Conservation (phyloP, 164 flowering plant genomes). For the Euptelea pleiosperma region DNA sequence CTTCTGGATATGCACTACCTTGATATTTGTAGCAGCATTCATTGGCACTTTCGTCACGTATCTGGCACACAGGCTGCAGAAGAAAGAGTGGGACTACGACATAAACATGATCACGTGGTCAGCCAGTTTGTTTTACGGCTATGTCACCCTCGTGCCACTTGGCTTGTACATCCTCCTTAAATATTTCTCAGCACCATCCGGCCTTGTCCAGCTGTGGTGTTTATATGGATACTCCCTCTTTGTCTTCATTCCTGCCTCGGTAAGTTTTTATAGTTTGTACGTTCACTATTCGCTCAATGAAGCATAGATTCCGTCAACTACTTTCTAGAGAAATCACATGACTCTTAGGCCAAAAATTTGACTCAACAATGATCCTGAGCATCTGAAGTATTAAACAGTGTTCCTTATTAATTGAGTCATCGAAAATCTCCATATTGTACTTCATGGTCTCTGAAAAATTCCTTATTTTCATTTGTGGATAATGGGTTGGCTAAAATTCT, state of each 20-base stretch:
- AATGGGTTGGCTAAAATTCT: not conserved
- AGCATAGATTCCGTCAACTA: not conserved
- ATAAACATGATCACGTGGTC: slow-evolving; percentile 96
- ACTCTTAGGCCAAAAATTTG: too few species aligned
- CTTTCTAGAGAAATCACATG: too few species aligned
- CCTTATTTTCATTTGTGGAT: not conserved
- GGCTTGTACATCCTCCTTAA: slow-evolving; percentile 76
- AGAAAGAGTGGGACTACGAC: slow-evolving; percentile 92
- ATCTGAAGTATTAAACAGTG: too few species aligned
- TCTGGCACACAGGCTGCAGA: slow-evolving; percentile 79
- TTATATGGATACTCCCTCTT: slow-evolving; percentile 95
- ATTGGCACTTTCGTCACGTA: slow-evolving; percentile 96
- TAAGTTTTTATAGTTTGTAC: slow-evolving; percentile 32
- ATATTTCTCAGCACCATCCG: slow-evolving; percentile 95
- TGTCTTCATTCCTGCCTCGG: slow-evolving; percentile 90
- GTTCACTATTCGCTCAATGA: not conserved
- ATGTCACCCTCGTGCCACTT: slow-evolving; percentile 79
- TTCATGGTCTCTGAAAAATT: not conserved
- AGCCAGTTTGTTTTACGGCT: slow-evolving; percentile 97
- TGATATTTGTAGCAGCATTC: slow-evolving; percentile 95
- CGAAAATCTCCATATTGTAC: too few species aligned
- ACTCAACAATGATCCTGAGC: too few species aligned
- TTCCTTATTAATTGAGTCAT: too few species aligned
- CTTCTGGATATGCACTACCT: slow-evolving; percentile 95
- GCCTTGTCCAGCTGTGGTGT: slow-evolving; percentile 85